phyloP scores from a whole-genome alignment of 1,284 basidiomycete genomes.

The Peniophora sp. region DNA sequence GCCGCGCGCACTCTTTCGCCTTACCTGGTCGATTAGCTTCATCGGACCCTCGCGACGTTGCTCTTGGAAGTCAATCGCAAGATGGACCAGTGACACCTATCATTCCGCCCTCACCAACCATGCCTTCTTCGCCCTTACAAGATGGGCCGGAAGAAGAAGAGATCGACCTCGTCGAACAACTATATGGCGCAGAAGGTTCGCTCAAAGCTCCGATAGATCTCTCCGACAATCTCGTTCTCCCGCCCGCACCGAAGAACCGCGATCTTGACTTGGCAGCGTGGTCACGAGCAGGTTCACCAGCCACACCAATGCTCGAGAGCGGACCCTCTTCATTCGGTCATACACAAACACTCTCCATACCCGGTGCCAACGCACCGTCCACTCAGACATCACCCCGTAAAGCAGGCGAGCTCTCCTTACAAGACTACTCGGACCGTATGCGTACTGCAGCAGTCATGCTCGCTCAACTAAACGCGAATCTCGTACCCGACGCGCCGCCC shows the following conservation, averaged over 20 bases:
- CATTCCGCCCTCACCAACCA: conserved; percentile 29
- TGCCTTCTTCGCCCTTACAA: conserved; percentile 8
- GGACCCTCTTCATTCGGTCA: conserved; percentile 9
- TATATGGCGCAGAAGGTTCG: conserved; percentile 75
- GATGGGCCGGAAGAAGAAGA: conserved; percentile 64
- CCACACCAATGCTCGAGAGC: conserved; percentile 34
- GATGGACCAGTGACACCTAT: conserved; percentile 13
- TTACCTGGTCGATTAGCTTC: conserved; percentile 1
- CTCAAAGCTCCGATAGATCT: conserved; percentile 68
- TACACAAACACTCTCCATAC: not conserved
- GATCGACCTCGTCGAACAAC: conserved; percentile 89
- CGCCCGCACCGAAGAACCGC: conserved; percentile 79
- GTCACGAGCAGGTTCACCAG: conserved; percentile 57
- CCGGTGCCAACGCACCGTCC: conserved; percentile 3
- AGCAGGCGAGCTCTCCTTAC: conserved; percentile 47
- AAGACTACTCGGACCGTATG: conserved; percentile 98
- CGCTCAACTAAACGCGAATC: conserved; percentile 87
- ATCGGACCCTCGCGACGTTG: conserved; percentile 15
- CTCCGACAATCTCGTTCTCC: conserved; percentile 74
- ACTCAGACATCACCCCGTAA: conserved; percentile 2
- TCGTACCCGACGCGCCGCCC: conserved; percentile 46
- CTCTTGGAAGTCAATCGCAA: conserved; percentile 15
- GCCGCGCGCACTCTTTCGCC: not conserved
- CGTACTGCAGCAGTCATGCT: conserved; percentile 98
- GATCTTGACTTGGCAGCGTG: conserved; percentile 81